A percentile compares a stretch with the other conserved stretches of the same genome.
Evolutionary conservation across 306 rosid species (phyloP).

Genomic region (Cicer arietinum): DNA sequence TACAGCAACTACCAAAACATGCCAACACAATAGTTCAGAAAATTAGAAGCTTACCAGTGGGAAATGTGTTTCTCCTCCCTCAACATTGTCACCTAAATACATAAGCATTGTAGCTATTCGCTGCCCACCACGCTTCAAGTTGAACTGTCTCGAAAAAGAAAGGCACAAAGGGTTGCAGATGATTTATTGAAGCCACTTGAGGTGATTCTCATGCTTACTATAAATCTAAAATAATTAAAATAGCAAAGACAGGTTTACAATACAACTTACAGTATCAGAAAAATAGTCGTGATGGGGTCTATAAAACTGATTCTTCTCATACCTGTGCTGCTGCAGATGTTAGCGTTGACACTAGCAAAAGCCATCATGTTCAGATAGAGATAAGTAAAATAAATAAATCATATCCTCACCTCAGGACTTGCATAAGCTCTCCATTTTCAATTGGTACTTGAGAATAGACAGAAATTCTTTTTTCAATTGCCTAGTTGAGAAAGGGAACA

Average conservation of each 20-base stretch:
- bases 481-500: conserved; percentile 62
- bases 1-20: conserved; percentile 34
- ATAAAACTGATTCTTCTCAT: conserved; percentile 88
- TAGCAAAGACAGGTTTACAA: conserved; percentile 32
- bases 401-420: conserved; percentile 82
- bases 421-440: conserved; percentile 95
- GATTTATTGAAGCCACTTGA: conserved; percentile 36
- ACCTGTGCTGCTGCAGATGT: conserved; percentile 96
- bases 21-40: conserved; percentile 42
- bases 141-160: conserved; percentile 61
- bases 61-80: conserved; percentile 97
- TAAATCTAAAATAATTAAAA: conserved; percentile 22
- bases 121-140: conserved; percentile 99
- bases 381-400: conserved; percentile 36
- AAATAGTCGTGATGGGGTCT: conserved; percentile 96
- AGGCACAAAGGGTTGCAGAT: conserved; percentile 18
- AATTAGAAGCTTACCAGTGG: conserved; percentile 65
- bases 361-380: conserved; percentile 35
- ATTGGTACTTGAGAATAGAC: conserved; percentile 88
- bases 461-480: conserved; percentile 94
- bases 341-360: conserved; percentile 57
- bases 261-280: conserved; percentile 85
- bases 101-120: conserved; percentile 92
- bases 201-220: conserved; percentile 36
- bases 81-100: conserved; percentile 90